A percentile compares a stretch with the other conserved stretches of the same genome.
phyloP scores from a whole-genome alignment of 169 alveolate genomes.

The Eimeria necatrix region DNA sequence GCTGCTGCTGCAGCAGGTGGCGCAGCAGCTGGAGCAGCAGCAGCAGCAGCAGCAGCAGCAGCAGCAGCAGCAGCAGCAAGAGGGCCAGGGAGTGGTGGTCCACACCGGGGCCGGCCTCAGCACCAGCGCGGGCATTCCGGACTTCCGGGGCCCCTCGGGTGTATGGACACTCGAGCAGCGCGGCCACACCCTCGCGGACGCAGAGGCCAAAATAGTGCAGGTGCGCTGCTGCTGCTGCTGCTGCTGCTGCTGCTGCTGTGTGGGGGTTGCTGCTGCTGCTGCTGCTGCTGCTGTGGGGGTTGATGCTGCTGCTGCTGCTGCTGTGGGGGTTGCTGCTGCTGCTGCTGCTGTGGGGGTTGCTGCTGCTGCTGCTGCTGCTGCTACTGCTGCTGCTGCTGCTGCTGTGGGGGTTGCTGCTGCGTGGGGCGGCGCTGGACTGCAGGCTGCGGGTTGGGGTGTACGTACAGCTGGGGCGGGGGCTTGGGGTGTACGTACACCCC shows the following conservation, averaged over 20 bases:
- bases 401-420: no score
- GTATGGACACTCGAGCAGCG: conserved; percentile 78
- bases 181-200: conserved; percentile 10
- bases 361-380: not conserved
- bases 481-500: no score
- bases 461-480: not conserved
- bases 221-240: not conserved
- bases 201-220: not conserved
- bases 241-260: no score
- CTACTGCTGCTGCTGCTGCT: not conserved
- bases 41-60: not conserved
- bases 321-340: no score
- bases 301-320: no score
- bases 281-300: no score
- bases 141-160: conserved; percentile 81
- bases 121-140: conserved; percentile 79
- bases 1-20: not conserved
- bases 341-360: no score
- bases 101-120: conserved; percentile 78
- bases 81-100: conserved; percentile 18
- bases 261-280: no score
- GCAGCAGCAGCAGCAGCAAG: not conserved
- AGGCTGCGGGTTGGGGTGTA: not conserved
- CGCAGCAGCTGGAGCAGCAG: not conserved
- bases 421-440: no score